Evolutionary conservation across 1,284 basidiomycete genomes (phyloP).

Genomic region (Cystobasidium slooffiae): DNA sequence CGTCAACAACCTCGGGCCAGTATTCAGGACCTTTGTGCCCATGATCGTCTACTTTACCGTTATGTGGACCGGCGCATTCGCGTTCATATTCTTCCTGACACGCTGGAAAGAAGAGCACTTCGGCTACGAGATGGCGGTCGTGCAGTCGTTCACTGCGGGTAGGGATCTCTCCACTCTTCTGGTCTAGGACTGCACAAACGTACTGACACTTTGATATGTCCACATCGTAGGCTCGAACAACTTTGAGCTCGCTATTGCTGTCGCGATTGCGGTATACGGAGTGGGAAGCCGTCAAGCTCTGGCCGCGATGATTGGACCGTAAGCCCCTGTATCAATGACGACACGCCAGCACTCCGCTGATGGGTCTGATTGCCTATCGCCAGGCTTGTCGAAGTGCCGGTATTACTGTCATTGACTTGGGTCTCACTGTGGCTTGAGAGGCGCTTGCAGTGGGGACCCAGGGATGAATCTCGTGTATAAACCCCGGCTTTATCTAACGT

Average conservation of each 20-base stretch:
- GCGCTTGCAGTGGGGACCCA: slow-evolving; percentile 24
- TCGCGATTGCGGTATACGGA: slow-evolving; percentile 77
- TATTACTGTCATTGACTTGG: slow-evolving; percentile 73
- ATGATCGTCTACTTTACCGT: slow-evolving; percentile 60
- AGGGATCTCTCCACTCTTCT: slow-evolving; percentile 60
- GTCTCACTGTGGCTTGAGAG: slow-evolving; percentile 63
- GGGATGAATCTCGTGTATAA: no score
- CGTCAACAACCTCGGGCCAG: slow-evolving; percentile 69
- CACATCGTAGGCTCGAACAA: slow-evolving; percentile 40
- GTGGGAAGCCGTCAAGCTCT: slow-evolving; percentile 73
- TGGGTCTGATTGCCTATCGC: slow-evolving; percentile 38
- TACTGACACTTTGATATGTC: background rate
- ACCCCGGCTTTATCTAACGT: no score
- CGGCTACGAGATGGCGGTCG: slow-evolving; percentile 56
- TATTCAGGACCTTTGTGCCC: slow-evolving; percentile 79
- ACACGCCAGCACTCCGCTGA: slow-evolving; percentile 50
- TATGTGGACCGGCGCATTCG: slow-evolving; percentile 45
- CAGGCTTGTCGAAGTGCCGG: slow-evolving; percentile 63
- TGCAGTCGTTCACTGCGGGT: slow-evolving; percentile 61
- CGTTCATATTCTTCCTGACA: slow-evolving; percentile 27
- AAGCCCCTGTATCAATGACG: slow-evolving; percentile 56
- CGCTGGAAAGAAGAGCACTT: slow-evolving; percentile 42
- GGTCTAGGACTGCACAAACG: background rate
- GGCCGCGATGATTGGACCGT: slow-evolving; percentile 75
- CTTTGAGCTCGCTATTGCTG: slow-evolving; percentile 79